Conservation (phyloP, 2,329 filamentous ascomycete species). For the Purpureocillium takamizusanense region DNA sequence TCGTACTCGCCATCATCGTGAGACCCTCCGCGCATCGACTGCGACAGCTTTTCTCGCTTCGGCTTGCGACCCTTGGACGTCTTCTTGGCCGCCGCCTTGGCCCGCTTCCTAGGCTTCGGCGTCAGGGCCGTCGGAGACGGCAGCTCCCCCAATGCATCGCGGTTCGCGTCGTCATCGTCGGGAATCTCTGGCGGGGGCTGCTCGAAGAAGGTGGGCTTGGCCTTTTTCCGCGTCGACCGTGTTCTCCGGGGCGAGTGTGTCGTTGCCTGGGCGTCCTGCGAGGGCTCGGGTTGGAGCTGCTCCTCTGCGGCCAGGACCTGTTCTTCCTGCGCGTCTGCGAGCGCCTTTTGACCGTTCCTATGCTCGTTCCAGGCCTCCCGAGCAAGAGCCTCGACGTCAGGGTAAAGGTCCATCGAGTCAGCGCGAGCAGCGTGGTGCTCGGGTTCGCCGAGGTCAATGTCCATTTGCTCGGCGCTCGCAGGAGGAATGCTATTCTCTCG, state of each 20-base stretch:
- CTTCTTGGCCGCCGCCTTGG: constrained; percentile 19
- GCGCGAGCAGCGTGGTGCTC: background rate
- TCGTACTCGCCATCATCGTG: constrained; percentile 10
- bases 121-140: constrained; percentile 23
- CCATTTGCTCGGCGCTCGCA: constrained; percentile 12
- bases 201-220: constrained; percentile 37
- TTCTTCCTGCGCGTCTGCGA: constrained; percentile 6
- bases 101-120: constrained; percentile 19
- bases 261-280: constrained; percentile 5
- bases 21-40: constrained; percentile 13
- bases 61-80: constrained; percentile 7
- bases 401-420: constrained; percentile 6
- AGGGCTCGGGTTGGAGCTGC: no score
- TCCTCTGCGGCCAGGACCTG: background rate
- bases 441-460: constrained; percentile 9
- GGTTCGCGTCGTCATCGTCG: constrained; percentile 10
- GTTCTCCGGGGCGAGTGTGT: constrained; percentile 12
- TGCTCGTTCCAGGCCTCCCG: constrained; percentile 25
- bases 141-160: constrained; percentile 12
- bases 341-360: constrained; percentile 16
- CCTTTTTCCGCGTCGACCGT: constrained; percentile 33
- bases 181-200: constrained; percentile 14
- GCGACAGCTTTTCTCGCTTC: constrained; percentile 10
- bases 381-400: constrained; percentile 20
- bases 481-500: constrained; percentile 15